These are phyloP conservation scores for Flaveria sonorensis DNA, from an alignment of 129 eudicot genomes.

Conservation along the genomic window DNA sequence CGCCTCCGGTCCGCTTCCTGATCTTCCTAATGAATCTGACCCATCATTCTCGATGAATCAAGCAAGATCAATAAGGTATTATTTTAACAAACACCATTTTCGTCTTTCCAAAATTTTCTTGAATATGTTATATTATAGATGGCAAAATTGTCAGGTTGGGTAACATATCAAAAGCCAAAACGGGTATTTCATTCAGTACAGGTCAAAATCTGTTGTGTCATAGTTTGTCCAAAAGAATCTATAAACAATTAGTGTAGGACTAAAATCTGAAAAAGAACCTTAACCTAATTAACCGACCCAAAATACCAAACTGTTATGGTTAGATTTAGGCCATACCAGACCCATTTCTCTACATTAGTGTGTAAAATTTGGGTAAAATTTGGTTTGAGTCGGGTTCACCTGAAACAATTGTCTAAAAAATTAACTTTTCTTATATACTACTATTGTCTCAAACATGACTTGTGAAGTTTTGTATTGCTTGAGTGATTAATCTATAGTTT, in stretches of 20 bases:
- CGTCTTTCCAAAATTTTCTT: slow-evolving; percentile 34
- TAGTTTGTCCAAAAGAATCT: background rate
- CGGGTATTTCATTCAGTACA: background rate
- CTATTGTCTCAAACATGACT: background rate
- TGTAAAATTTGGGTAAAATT: too few relatives aligned
- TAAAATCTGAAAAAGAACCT: too few relatives aligned
- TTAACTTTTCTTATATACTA: background rate
- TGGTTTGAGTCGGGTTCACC: too few relatives aligned
- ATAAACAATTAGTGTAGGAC: too few relatives aligned
- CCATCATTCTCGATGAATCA: slow-evolving; percentile 82
- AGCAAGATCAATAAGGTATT: slow-evolving; percentile 98
- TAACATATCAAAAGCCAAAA: background rate
- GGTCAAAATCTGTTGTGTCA: background rate
- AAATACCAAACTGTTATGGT: too few relatives aligned
- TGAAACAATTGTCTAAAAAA: background rate
- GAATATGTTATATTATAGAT: slow-evolving; percentile 4
- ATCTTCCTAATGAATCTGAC: slow-evolving; percentile 78
- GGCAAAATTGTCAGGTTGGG: background rate
- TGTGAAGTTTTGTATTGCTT: background rate
- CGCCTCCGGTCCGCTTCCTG: slow-evolving; percentile 96
- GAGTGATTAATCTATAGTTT: background rate
- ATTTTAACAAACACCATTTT: slow-evolving; percentile 16
- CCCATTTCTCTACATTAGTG: too few relatives aligned
- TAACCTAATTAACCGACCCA: too few relatives aligned
- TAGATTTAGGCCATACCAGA: too few relatives aligned